Evolutionary conservation across 2,329 filamentous ascomycete genomes (phyloP), one percentile per base, ranked within the genome.

Genomic region (Septoria linicola): DNA sequence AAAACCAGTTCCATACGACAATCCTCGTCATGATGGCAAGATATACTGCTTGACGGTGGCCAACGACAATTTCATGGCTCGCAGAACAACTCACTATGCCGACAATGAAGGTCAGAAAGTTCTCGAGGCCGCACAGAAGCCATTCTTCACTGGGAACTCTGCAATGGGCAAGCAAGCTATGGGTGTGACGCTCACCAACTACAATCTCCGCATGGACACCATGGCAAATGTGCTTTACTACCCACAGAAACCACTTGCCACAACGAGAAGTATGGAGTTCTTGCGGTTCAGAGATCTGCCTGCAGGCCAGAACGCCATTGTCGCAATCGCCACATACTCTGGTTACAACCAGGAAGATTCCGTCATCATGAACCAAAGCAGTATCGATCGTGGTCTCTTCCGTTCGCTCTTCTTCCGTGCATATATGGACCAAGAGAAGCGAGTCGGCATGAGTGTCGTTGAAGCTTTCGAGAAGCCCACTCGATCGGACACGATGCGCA

Each of bases 271-370:
- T 3, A 99, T 99, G 95, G 93, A 99, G 71, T 97, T 95, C 72
- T 78, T 99, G 63, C 96, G 96, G 67, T 99, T 99, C 84, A 83
- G 93, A 73, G 93, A 99, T 72, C 77, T 99, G 53, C 93, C 93
- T 14, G 93, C 93, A 13, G 93, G 93, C 2, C 93, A 99, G 70
- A 99, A 99, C 66, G 93, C 93, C 16, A 99, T 99, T 63, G 93
- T 99, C 10, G 95, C 93, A 34, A 99, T 99, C 73, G 85, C 90
- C 53, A 95, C 88, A 70, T 99, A 99, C 74, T 96, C 91, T 48
- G 93, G 93, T 54, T 99, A 99, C 78, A 99, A 99, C 73, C 95
- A 99, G 71, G 93, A 99, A 89, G 93, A 99, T 83, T 99, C 93
- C 61, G 92, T 99, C 61, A 96, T 99, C 66, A 97, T 99, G 93